Base-by-base conservation (phyloP, 2,329 filamentous ascomycete species). In the Botrytis squamosa region DNA sequence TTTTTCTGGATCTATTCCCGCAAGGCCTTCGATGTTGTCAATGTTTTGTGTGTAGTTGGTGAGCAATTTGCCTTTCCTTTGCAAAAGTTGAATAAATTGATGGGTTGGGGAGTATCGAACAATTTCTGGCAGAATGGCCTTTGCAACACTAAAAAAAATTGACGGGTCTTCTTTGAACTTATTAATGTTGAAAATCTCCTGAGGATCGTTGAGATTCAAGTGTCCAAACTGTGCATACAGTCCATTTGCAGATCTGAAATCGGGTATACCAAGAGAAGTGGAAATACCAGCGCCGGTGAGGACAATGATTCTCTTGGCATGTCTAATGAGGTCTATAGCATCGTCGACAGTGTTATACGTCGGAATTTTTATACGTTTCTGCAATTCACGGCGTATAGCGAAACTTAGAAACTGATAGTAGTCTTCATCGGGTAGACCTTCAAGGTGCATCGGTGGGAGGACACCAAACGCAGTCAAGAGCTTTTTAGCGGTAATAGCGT, bases 1-100 rank as follows among this genome's bases (percentile, higher is more conserved):
- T 80, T 96, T 97, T 49, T 93, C 91, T 1, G 89, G 87, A 36
- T 86, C 84, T 75, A 99, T 93, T 36, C 96, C 96, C 0, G 95
- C 95, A 79, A 93, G 91, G 75, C 91, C 88, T 82, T 99, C 95
- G 70, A 98, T 90, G 79, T 98, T 98, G 85, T 99, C 96, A 80
- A 99, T 98, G 82, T 99, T 99, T 82, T 99, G 96, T 0, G 96
- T 97, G 85, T 98, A 99, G 84, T 98, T 98, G 60, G 95, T 98
- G 74, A 98, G 88, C 10, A 99, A 88, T 82, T 97, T 97, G 77
- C 89, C 90, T 82, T 94, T 92, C 78, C 95, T 88, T 82, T 99
- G 93, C 52, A 99, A 88, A 78, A 98, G 87, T 49, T 91, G 90
- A 80, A 99, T 97, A 84, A 99, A 99, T 71, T 92, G 91, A 85